A percentile compares a stretch with the other conserved stretches of the same genome.
phyloP scores from a whole-genome alignment of 73 alveolate genomes.

The Durusdinium trenchii region DNA sequence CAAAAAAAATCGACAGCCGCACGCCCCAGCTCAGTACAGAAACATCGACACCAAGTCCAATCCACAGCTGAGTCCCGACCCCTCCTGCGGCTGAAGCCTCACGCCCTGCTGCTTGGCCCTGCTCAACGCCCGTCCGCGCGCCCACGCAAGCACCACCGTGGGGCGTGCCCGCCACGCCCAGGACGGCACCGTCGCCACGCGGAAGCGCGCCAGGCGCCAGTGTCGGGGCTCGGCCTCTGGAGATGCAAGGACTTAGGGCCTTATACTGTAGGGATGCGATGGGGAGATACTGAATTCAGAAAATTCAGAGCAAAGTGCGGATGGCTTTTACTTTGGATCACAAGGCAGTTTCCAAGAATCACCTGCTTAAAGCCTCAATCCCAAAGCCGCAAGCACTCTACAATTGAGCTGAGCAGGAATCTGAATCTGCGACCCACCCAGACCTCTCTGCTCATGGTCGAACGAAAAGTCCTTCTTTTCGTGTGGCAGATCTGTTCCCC shows the following conservation, averaged over 20 bases:
- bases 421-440: too few species aligned
- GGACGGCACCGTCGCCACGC: not conserved
- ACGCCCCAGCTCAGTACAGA: not conserved
- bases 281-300: too few species aligned
- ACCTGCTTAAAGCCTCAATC: too few species aligned
- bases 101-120: not conserved
- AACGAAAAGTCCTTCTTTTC: too few species aligned
- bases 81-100: not conserved
- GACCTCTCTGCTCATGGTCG: too few species aligned
- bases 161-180: constrained; percentile 49
- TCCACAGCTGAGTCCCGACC: constrained; percentile 3
- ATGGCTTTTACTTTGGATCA: too few species aligned
- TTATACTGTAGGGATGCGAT: too few species aligned
- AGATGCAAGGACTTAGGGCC: not conserved
- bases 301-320: too few species aligned
- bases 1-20: not conserved
- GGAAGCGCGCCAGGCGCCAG: constrained; percentile 22
- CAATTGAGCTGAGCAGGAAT: too few species aligned
- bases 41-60: not conserved
- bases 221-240: not conserved
- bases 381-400: too few species aligned
- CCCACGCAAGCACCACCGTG: constrained; percentile 53
- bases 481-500: too few species aligned
- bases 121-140: not conserved
- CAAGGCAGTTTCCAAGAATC: too few species aligned